Evolutionary conservation across 495 filamentous ascomycete genomes (phyloP), one percentile per base, ranked within the genome.

Genomic region (Lasiosphaeriaceae sp.): DNA sequence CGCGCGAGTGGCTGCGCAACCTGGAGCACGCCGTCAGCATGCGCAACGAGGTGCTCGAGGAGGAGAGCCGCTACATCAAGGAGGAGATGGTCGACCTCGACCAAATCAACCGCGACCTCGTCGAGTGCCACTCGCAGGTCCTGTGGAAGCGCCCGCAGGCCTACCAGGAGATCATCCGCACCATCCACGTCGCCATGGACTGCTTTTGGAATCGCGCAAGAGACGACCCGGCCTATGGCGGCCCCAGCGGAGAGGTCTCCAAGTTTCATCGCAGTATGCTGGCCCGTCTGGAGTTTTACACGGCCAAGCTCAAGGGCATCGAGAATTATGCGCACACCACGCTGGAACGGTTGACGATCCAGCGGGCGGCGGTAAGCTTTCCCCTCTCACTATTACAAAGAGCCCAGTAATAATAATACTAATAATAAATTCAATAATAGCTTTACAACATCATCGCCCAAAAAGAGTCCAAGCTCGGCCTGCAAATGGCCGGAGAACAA

Each of bases 381-480:
- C 39, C 48, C 31, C 31, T 16, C 31, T 9, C 19, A n/a, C 20
- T 26, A 37, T 1, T 37, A 14, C n/a, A n/a, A n/a, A n/a, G n/a
- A n/a, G n/a, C n/a, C n/a, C n/a, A n/a, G n/a, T n/a, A n/a, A n/a
- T n/a, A n/a, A n/a, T n/a, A n/a, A n/a, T n/a, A n/a, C n/a, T n/a
- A n/a, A 23, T 26, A 52, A 4, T 47, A 39, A 47, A 12, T 55
- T 37, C 44, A 34, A 14, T 3, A 16, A 16, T 47, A 78, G 70
- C 55, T 83, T 4, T 82, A 82, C 66, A 83, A 82, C 62, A 81
- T 82, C 67, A 81, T 82, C 61, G 76, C 80, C 46, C 80, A 82
- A 56, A 79, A 80, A 49, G 80, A 82, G 59, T 78, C 75, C 14
- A 81, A 81, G 54, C 73, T 83, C 37, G 78, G 75, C 55, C 76